phyloP scores from a whole-genome alignment of 371 early-diverging fungal species.

The Vittaforma corneae region DNA sequence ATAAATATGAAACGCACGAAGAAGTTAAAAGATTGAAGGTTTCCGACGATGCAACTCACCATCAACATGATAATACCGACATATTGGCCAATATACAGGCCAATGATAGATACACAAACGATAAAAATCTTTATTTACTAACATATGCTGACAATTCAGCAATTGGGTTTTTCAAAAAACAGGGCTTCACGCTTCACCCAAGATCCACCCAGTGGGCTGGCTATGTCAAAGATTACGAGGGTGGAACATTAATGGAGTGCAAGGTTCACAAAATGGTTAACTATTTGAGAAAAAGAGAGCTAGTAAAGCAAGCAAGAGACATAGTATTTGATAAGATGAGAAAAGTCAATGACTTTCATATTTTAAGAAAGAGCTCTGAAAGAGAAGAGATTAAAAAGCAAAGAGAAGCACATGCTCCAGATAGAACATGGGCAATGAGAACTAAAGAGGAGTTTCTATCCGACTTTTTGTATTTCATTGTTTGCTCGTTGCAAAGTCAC shows the following conservation, averaged over 20 bases:
- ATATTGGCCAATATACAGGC: not conserved
- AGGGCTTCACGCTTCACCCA: slow-evolving; percentile 89
- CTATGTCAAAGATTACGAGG: slow-evolving; percentile 98
- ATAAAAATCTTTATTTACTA: slow-evolving; percentile 68
- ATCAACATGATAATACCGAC: not conserved
- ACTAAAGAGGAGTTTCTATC: slow-evolving; percentile 55
- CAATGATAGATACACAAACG: not conserved
- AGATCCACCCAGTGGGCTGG: slow-evolving; percentile 90
- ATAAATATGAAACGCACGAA: not conserved
- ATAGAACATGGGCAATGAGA: slow-evolving; percentile 5
- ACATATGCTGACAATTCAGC: slow-evolving; percentile 99
- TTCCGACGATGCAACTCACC: not conserved
- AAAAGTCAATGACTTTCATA: slow-evolving; percentile 32
- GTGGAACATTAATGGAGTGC: slow-evolving; percentile 81
- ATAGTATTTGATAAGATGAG: slow-evolving; percentile 40
- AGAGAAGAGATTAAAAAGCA: slow-evolving; percentile 7
- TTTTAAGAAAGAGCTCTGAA: slow-evolving; percentile 18
- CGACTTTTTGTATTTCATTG: slow-evolving; percentile 65
- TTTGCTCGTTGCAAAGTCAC: slow-evolving; percentile 67
- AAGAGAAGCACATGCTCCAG: not conserved
- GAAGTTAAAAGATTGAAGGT: not conserved
- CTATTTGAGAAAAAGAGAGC: slow-evolving; percentile 44
- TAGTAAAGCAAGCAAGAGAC: slow-evolving; percentile 34
- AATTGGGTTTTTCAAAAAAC: slow-evolving; percentile 94
- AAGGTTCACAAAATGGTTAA: slow-evolving; percentile 53